These are phyloP conservation scores for Nicotiana paniculata DNA, from an alignment of 257 asterid genomes.

Conservation along the genomic window DNA sequence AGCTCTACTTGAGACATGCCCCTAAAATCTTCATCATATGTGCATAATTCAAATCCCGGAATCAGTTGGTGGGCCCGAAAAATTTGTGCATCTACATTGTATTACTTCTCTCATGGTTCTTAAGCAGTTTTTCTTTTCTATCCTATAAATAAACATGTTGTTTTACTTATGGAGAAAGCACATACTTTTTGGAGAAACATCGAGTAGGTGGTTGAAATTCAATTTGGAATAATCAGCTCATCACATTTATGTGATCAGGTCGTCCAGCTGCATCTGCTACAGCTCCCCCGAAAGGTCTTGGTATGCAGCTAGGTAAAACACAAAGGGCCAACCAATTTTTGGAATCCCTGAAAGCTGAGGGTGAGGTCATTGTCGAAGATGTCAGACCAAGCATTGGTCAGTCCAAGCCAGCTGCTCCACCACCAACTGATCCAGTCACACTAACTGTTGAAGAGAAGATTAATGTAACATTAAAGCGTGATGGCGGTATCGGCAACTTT, in stretches of 20 bases:
- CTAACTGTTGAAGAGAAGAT: conserved; percentile 75
- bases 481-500: conserved; percentile 76
- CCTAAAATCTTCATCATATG: background rate
- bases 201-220: background rate
- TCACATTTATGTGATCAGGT: conserved; percentile 33
- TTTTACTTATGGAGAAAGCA: background rate
- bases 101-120: background rate
- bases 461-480: conserved; percentile 56
- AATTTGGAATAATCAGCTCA: background rate
- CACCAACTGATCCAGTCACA: conserved; percentile 78
- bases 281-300: conserved; percentile 79
- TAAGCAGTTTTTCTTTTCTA: background rate
- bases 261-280: conserved; percentile 62
- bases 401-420: conserved; percentile 54
- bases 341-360: conserved; percentile 87
- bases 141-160: background rate
- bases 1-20: background rate
- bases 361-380: conserved; percentile 71
- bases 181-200: background rate
- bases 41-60: background rate
- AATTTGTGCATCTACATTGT: background rate
- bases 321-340: conserved; percentile 72
- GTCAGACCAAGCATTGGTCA: conserved; percentile 68
- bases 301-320: conserved; percentile 79
- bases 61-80: background rate